Evolutionary conservation across 495 filamentous ascomycete species (phyloP), one percentile per base, ranked within the genome.

Genomic region (Penicillium riverlandense): DNA sequence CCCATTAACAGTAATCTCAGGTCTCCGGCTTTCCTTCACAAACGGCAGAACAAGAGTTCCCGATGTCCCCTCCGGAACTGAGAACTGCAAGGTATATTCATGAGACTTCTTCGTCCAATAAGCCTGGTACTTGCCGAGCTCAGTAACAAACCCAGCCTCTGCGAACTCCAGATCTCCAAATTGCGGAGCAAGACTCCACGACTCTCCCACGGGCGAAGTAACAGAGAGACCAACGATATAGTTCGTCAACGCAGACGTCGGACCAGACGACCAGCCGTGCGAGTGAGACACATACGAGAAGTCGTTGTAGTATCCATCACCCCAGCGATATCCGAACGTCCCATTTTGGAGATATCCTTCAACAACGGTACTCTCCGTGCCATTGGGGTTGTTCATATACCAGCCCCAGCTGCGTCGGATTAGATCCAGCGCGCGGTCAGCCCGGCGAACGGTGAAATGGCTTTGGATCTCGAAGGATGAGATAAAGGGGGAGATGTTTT

Each of bases 241-340:
- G 30, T 71, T 62, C 2, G 65, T 75, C 29, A 85, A 57, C 8
- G 71, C 69, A 8, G 67, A 70, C 7, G 79, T 83, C 4, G 80
- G 80, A 8, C 78, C 77, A 5, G 74, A 66, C 0, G 74, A 66
- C 80, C 79, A 84, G 0, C 79, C 80, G 49, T 83, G 81, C 1
- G 80, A 72, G 45, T 83, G 79, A 4, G 64, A 67, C 12, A 67
- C 56, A 44, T 70, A 68, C 2, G 65, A 65, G 8, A 57, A 36
- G 33, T 70, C 63, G 41, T 63, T 57, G 28, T 37, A 15, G 38
- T 67, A 70, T 11, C 64, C 66, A 15, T 62, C 53, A 34, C 65
- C 69, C 35, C 72, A 71, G 6, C 77, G 62, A 53, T 85, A 83
- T 33, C 77, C 74, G 28, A 78, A 59, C 15, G 70, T 59, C 14